These are phyloP conservation scores for Sphaerulina populicola DNA, from an alignment of 2,329 filamentous ascomycete genomes.

Conservation along the genomic window DNA sequence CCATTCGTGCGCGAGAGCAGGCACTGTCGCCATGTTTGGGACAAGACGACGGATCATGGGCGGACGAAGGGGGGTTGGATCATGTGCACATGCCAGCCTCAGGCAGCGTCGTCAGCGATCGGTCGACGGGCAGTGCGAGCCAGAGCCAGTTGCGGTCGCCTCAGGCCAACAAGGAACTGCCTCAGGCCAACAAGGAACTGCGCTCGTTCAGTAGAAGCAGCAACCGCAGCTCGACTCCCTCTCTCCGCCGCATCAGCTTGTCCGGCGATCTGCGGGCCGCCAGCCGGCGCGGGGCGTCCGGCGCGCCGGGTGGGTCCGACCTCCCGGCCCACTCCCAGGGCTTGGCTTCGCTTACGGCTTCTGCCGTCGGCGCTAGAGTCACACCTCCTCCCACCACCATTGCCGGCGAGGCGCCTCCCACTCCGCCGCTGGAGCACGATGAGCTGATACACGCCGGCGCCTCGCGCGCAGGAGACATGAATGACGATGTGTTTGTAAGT, in stretches of 20 bases:
- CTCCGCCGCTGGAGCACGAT: slow-evolving; percentile 53
- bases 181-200: slow-evolving; percentile 33
- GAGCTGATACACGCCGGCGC: slow-evolving; percentile 82
- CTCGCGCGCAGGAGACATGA: slow-evolving; percentile 64
- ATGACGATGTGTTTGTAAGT: slow-evolving; percentile 93
- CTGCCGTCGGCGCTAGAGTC: slow-evolving; percentile 32
- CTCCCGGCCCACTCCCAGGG: not conserved
- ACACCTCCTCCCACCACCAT: slow-evolving; percentile 35
- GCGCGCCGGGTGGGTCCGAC: slow-evolving; percentile 34
- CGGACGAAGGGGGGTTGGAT: too few species aligned
- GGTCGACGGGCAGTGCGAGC: slow-evolving; percentile 36
- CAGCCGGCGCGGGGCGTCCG: slow-evolving; percentile 38
- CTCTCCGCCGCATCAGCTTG: slow-evolving; percentile 59
- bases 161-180: slow-evolving; percentile 34
- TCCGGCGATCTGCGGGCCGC: slow-evolving; percentile 70
- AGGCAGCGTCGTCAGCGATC: slow-evolving; percentile 40
- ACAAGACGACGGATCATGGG: too few species aligned
- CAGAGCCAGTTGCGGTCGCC: slow-evolving; percentile 36
- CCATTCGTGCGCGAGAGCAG: slow-evolving; percentile 32
- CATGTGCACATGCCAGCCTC: slow-evolving; percentile 22
- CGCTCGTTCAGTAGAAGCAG: slow-evolving; percentile 57
- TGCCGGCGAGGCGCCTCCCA: slow-evolving; percentile 38
- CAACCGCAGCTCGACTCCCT: slow-evolving; percentile 54
- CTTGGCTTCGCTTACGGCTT: slow-evolving; percentile 26
- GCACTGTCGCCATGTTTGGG: slow-evolving; percentile 11